Percentiles rank a stretch among this genome's conserved stretches.
These are phyloP conservation scores for Balamuthia mandrillaris DNA, from an alignment of 208 protist species.

Conservation along the genomic window DNA sequence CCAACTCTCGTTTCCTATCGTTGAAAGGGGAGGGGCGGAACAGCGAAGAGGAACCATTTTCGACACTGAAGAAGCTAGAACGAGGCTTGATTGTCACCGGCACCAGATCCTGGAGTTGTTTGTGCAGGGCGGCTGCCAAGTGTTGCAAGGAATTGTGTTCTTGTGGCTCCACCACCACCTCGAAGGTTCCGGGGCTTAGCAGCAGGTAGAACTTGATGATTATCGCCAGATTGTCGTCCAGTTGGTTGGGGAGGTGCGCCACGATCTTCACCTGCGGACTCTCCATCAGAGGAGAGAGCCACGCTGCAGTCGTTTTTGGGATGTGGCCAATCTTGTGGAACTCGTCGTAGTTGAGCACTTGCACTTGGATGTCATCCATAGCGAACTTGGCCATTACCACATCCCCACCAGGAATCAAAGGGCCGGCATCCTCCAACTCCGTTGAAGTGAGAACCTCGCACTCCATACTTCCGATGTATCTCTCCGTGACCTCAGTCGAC, in stretches of 20 bases:
- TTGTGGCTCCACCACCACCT: neutral
- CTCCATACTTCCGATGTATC: no score
- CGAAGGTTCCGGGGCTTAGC: neutral
- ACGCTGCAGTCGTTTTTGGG: neutral
- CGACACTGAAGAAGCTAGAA: neutral
- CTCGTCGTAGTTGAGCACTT: neutral
- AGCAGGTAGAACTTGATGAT: conserved; percentile 21
- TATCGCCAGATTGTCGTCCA: neutral
- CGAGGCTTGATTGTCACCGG: neutral
- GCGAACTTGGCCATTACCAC: neutral
- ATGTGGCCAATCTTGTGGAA: neutral
- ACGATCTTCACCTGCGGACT: neutral
- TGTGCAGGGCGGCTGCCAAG: neutral
- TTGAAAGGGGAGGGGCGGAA: neutral
- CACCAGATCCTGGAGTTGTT: neutral
- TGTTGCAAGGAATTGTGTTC: neutral
- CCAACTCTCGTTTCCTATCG: neutral
- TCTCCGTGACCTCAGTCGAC: no score
- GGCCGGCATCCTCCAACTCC: neutral
- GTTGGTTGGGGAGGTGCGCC: conserved; percentile 13
- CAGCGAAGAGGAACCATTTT: no score
- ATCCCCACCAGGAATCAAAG: conserved; percentile 5
- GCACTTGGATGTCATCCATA: neutral
- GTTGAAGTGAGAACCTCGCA: no score
- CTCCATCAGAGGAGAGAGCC: neutral